These are phyloP conservation scores for Nannizziopsis arthrosporioides DNA, from an alignment of 2,329 filamentous ascomycete genomes.

Conservation along the genomic window DNA sequence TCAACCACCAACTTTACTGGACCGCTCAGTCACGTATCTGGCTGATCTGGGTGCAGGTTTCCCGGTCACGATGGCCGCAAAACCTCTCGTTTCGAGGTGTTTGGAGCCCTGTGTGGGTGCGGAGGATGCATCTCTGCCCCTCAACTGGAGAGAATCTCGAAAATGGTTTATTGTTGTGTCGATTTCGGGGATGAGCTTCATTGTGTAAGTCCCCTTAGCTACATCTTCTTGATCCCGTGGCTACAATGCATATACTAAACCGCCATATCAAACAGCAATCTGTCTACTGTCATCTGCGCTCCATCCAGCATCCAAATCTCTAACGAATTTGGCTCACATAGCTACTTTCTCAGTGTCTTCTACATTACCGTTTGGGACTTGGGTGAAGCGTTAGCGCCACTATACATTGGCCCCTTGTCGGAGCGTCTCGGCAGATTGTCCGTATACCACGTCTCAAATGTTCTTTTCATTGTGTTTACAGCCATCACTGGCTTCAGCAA, in stretches of 20 bases:
- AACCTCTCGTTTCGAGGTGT: too few relatives aligned
- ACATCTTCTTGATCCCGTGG: neutral
- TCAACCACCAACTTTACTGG: too few relatives aligned
- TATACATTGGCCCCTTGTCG: conserved; percentile 53
- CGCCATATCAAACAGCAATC: neutral
- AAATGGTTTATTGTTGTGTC: conserved; percentile 6
- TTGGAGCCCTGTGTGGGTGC: too few relatives aligned
- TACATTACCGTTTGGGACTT: conserved; percentile 49
- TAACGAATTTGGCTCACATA: conserved; percentile 35
- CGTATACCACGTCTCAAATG: conserved; percentile 45
- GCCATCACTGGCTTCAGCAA: conserved; percentile 49
- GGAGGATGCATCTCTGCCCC: conserved; percentile 10
- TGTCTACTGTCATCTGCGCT: conserved; percentile 2
- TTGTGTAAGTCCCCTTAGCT: neutral
- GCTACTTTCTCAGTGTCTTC: conserved; percentile 38
- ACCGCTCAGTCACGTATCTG: too few relatives aligned
- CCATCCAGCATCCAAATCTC: conserved; percentile 26
- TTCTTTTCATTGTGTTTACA: conserved; percentile 48
- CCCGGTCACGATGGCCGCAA: too few relatives aligned
- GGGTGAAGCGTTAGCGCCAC: conserved; percentile 37
- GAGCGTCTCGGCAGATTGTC: conserved; percentile 47
- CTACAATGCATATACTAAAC: neutral
- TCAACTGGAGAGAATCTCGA: conserved; percentile 10
- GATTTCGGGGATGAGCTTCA: conserved; percentile 2
- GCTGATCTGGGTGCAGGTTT: too few relatives aligned